Conservation (phyloP, 2,329 filamentous ascomycete genomes). For the Colletotrichum camelliae region DNA sequence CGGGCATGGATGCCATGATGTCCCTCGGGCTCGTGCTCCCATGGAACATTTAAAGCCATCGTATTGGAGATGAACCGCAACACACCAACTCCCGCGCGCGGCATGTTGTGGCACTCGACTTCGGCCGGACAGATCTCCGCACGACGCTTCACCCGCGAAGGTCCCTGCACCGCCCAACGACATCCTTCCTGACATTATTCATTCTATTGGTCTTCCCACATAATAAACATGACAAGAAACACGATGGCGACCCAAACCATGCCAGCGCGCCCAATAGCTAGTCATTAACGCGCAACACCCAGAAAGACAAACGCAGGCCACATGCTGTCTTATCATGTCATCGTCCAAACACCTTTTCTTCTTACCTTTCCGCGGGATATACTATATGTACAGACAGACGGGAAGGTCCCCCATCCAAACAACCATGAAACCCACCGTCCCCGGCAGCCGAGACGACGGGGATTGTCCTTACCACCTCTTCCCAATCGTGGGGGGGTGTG, state of each 20-base stretch:
- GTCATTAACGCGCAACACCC: constrained; percentile 4
- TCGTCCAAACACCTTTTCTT: constrained; percentile 11
- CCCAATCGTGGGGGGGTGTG: not conserved
- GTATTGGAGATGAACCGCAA: not conserved
- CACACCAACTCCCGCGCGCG: not conserved
- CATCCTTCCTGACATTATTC: not conserved
- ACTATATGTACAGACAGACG: not conserved
- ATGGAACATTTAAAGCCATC: not conserved
- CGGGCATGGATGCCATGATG: not conserved
- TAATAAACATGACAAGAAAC: constrained; percentile 9
- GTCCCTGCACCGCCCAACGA: not conserved
- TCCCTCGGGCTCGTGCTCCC: not conserved
- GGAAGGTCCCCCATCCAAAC: constrained; percentile 9
- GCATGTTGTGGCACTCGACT: not conserved
- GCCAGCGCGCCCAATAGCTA: constrained; percentile 3
- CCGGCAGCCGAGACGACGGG: not conserved
- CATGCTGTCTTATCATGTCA: constrained; percentile 1
- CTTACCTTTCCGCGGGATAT: not conserved
- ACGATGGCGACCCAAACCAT: not conserved
- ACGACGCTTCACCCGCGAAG: not conserved
- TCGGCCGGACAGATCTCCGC: not conserved
- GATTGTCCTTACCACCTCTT: not conserved
- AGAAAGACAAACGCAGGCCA: constrained; percentile 7
- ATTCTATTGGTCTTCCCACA: not conserved
- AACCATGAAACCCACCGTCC: not conserved